Conservation (phyloP, 2,329 filamentous ascomycete genomes). For the Pseudopyrenochaeta lycopersici region DNA sequence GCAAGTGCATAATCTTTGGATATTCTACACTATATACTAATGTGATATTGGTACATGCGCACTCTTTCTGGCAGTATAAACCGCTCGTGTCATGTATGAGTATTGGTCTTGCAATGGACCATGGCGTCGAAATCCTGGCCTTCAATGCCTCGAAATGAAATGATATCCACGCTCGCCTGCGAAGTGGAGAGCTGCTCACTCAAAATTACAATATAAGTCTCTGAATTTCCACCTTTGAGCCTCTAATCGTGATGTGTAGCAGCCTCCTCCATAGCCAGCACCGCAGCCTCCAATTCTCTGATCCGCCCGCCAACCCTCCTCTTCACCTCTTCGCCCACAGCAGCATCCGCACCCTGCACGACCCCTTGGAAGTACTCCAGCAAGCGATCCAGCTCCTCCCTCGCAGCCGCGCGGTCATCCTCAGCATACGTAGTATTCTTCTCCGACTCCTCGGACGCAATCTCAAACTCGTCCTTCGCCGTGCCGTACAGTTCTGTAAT, state of each 20-base stretch:
- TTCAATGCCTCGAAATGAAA: too few species aligned
- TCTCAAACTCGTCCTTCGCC: slow-evolving; percentile 58
- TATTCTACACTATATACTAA: too few species aligned
- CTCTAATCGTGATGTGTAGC: slow-evolving; percentile 58
- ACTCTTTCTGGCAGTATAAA: too few species aligned
- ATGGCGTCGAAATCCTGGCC: too few species aligned
- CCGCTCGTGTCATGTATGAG: too few species aligned
- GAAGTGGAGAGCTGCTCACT: too few species aligned
- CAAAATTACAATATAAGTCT: too few species aligned
- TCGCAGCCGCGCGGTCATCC: slow-evolving; percentile 62
- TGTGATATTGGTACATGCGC: too few species aligned
- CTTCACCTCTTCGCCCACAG: slow-evolving; percentile 61
- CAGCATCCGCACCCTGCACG: slow-evolving; percentile 50
- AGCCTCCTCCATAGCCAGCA: slow-evolving; percentile 61
- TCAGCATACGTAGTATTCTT: slow-evolving; percentile 65
- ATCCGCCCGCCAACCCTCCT: slow-evolving; percentile 61
- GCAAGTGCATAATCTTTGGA: too few species aligned
- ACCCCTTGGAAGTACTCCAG: slow-evolving; percentile 57
- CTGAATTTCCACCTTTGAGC: too few species aligned
- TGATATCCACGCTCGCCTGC: too few species aligned
- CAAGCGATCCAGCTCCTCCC: slow-evolving; percentile 61
- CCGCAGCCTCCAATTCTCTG: slow-evolving; percentile 62
- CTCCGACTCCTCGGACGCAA: slow-evolving; percentile 61
- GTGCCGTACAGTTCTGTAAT: slow-evolving; percentile 51
- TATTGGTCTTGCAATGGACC: too few species aligned